Percentiles rank a stretch among this genome's conserved stretches.
phyloP scores from a whole-genome alignment of 805 yeast species.

The Deakozyma indianensis region DNA sequence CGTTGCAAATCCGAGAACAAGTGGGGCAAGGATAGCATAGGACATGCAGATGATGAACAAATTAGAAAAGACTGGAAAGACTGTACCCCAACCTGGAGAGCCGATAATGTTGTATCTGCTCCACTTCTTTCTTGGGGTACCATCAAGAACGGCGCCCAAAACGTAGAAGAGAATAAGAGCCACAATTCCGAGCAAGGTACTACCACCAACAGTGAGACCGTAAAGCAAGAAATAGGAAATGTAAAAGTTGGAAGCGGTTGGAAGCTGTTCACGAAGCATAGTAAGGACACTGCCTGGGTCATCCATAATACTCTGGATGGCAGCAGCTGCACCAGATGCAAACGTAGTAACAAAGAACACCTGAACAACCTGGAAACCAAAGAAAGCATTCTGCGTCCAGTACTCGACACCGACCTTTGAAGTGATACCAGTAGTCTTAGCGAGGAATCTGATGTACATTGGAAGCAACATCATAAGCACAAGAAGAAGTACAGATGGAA shows the following conservation, averaged over 20 bases:
- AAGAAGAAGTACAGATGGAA: slow-evolving; percentile 73
- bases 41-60: slow-evolving; percentile 57
- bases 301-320: slow-evolving; percentile 54
- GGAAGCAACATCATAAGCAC: slow-evolving; percentile 80
- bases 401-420: slow-evolving; percentile 60
- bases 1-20: slow-evolving; percentile 61
- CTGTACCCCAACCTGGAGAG: slow-evolving; percentile 65
- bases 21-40: slow-evolving; percentile 76
- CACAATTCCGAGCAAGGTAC: slow-evolving; percentile 60
- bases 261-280: slow-evolving; percentile 61
- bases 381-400: slow-evolving; percentile 80
- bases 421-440: slow-evolving; percentile 56
- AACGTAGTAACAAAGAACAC: slow-evolving; percentile 75
- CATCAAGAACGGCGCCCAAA: slow-evolving; percentile 58
- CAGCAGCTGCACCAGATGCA: slow-evolving; percentile 68
- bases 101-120: slow-evolving; percentile 49
- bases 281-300: slow-evolving; percentile 62
- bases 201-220: slow-evolving; percentile 70
- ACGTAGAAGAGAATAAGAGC: slow-evolving; percentile 57
- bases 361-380: slow-evolving; percentile 81
- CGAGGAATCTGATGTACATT: slow-evolving; percentile 63
- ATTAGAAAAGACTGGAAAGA: slow-evolving; percentile 66
- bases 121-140: slow-evolving; percentile 91
- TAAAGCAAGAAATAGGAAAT: slow-evolving; percentile 67
- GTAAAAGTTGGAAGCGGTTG: slow-evolving; percentile 84